phyloP scores from a whole-genome alignment of 2,329 filamentous ascomycete species.

The Cercospora brassicicola region DNA sequence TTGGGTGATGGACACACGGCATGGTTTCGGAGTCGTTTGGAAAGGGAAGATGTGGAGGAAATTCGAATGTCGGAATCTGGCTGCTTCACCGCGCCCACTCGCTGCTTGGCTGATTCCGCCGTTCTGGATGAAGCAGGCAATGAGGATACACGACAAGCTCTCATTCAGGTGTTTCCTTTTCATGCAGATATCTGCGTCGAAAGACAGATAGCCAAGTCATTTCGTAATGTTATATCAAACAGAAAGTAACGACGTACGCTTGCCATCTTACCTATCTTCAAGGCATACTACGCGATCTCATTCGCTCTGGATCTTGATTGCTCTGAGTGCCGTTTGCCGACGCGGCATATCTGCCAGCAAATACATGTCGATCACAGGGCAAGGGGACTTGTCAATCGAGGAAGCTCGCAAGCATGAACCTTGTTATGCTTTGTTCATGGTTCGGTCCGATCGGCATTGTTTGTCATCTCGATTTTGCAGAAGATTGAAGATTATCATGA shows the following conservation, averaged over 20 bases:
- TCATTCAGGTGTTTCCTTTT: not conserved
- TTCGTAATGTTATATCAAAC: not conserved
- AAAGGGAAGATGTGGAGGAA: not conserved
- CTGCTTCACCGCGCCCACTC: not conserved
- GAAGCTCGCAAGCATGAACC: not conserved
- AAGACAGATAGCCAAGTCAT: not conserved
- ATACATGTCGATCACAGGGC: not conserved
- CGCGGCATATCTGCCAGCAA: not conserved
- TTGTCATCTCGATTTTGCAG: not conserved
- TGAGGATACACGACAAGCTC: not conserved
- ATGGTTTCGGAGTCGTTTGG: not conserved
- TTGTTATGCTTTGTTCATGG: not conserved
- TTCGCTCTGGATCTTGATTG: not conserved
- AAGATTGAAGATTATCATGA: not conserved
- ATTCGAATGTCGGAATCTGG: not conserved
- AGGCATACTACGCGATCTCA: not conserved
- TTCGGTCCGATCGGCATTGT: not conserved
- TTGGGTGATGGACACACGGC: not conserved
- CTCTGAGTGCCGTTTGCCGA: not conserved
- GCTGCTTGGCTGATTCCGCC: not conserved
- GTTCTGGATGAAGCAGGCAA: not conserved
- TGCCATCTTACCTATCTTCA: not conserved
- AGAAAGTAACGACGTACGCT: not conserved
- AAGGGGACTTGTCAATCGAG: not conserved
- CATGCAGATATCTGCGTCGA: not conserved